Conservation (phyloP, 1,284 basidiomycete species). For the Papiliotrema laurentii region DNA sequence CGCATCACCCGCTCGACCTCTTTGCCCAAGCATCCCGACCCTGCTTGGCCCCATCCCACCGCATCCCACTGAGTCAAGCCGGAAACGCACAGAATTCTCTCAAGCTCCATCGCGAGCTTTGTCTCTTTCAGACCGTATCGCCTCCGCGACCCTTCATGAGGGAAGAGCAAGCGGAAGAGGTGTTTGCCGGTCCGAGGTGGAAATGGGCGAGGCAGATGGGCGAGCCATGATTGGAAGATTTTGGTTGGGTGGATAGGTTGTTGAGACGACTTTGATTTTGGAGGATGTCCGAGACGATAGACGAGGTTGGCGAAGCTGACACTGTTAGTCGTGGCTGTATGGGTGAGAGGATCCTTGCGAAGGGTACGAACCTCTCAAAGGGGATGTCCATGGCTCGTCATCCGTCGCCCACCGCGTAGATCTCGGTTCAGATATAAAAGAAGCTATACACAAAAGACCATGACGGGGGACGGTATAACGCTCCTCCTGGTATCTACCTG, state of each 20-base stretch:
- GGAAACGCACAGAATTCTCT: slow-evolving; percentile 52
- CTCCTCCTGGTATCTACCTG: too few species aligned
- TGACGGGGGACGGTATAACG: too few species aligned
- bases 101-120: slow-evolving; percentile 57
- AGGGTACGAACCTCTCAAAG: slow-evolving; percentile 28
- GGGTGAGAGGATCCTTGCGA: neutral
- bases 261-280: slow-evolving; percentile 8
- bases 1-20: slow-evolving; percentile 56
- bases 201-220: slow-evolving; percentile 25
- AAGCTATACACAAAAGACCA: too few species aligned
- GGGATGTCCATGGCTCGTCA: slow-evolving; percentile 32
- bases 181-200: slow-evolving; percentile 31
- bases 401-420: too few species aligned
- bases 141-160: slow-evolving; percentile 65
- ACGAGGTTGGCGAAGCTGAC: slow-evolving; percentile 34
- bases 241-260: neutral
- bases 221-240: slow-evolving; percentile 40
- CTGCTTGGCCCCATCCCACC: slow-evolving; percentile 33
- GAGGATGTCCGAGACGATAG: slow-evolving; percentile 34
- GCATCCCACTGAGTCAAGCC: slow-evolving; percentile 55
- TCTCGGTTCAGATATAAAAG: too few species aligned
- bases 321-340: neutral
- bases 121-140: slow-evolving; percentile 71
- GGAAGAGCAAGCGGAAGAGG: slow-evolving; percentile 71
- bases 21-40: slow-evolving; percentile 64